phyloP scores from a whole-genome alignment of 352 stramenopile species.

The Thraustochytrium sp. region DNA sequence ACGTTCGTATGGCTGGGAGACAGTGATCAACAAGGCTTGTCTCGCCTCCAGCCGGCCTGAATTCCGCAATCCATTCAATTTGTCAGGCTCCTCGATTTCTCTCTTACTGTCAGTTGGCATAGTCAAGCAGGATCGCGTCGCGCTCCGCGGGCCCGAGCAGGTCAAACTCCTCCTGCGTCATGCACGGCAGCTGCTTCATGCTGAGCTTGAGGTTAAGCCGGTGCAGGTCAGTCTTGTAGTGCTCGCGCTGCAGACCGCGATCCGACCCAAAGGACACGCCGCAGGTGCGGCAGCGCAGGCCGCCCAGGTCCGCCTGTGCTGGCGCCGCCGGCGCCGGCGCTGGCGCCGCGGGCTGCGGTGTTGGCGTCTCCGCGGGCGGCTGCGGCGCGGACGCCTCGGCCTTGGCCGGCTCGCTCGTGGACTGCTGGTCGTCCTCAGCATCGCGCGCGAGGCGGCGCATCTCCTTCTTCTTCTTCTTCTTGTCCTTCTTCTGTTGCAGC shows the following conservation, averaged over 20 bases:
- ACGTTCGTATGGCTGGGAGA: no score
- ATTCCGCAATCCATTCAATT: neutral
- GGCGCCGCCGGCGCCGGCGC: neutral
- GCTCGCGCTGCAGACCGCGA: slow-evolving; percentile 64
- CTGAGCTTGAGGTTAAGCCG: slow-evolving; percentile 80
- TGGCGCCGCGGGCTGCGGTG: neutral
- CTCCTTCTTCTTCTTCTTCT: slow-evolving; percentile 45
- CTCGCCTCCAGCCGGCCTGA: neutral
- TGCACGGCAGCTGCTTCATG: slow-evolving; percentile 60
- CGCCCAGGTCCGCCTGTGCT: neutral
- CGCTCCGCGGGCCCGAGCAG: slow-evolving; percentile 2
- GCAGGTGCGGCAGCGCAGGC: slow-evolving; percentile 59
- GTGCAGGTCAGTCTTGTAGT: slow-evolving; percentile 77
- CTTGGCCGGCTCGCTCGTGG: neutral
- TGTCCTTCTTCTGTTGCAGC: slow-evolving; percentile 26
- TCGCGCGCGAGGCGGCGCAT: neutral
- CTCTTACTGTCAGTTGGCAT: neutral
- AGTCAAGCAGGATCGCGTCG: slow-evolving; percentile 35
- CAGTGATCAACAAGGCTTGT: no score
- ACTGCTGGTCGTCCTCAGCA: neutral
- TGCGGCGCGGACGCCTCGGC: neutral
- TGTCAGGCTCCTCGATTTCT: neutral
- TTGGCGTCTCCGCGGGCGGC: neutral
- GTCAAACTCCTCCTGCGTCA: slow-evolving; percentile 48
- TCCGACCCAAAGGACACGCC: slow-evolving; percentile 67